phyloP scores from a whole-genome alignment of 2,329 filamentous ascomycete species.

The Shiraia sp. region DNA sequence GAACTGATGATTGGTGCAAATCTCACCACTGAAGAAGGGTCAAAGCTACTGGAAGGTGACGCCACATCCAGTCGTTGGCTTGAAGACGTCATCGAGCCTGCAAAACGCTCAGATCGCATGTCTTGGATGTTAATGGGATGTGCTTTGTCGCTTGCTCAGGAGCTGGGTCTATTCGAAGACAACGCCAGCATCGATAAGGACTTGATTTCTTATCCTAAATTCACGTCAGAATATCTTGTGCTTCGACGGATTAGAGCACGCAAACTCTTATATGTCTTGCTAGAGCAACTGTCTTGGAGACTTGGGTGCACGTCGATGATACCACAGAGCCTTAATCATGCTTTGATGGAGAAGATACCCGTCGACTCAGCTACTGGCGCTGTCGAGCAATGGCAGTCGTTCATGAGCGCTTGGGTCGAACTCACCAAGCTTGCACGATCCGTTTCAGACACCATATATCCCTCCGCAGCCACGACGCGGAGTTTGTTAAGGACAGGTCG shows the following conservation, averaged over 20 bases:
- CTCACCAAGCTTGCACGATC: constrained; percentile 53
- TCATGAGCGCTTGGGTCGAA: constrained; percentile 57
- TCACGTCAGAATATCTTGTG: constrained; percentile 31
- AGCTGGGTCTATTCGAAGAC: constrained; percentile 56
- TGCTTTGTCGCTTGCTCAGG: constrained; percentile 57
- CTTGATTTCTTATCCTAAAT: constrained; percentile 39
- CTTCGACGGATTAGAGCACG: constrained; percentile 40
- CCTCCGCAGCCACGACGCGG: constrained; percentile 46
- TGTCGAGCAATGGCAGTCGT: constrained; percentile 54
- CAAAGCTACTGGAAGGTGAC: constrained; percentile 39
- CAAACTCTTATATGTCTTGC: constrained; percentile 50
- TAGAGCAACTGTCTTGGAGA: constrained; percentile 57
- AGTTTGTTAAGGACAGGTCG: constrained; percentile 52
- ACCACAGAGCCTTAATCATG: constrained; percentile 49
- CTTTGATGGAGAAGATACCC: constrained; percentile 46
- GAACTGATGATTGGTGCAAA: constrained; percentile 52
- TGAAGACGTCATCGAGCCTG: constrained; percentile 59
- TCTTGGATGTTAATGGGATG: constrained; percentile 64
- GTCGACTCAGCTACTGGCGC: constrained; percentile 42
- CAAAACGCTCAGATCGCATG: constrained; percentile 60
- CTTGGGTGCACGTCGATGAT: constrained; percentile 58
- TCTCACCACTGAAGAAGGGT: constrained; percentile 44
- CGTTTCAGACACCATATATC: constrained; percentile 59
- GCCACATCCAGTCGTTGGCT: constrained; percentile 52
- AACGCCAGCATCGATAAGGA: constrained; percentile 42